Evolutionary conservation across 192 early-diverging fungal genomes (phyloP).

Genomic region (Gaertneriomyces semiglobifer): DNA sequence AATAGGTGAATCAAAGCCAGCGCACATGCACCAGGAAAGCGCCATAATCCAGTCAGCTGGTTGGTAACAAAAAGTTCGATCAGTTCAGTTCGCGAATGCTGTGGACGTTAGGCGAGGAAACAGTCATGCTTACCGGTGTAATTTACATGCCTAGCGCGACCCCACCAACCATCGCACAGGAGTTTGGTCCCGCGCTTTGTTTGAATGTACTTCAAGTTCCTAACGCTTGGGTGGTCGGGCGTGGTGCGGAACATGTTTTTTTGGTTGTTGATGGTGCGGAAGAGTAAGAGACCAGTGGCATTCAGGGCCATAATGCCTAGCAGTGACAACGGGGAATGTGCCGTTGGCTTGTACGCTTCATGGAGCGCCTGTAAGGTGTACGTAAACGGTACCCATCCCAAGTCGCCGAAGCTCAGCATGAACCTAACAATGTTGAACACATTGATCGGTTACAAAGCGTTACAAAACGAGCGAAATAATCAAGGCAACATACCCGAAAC

Average conservation of each 20-base stretch:
- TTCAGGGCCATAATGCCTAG: conserved; percentile 53
- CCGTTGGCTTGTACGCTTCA: conserved; percentile 65
- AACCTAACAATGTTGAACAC: conserved; percentile 23
- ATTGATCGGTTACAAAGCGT: not conserved
- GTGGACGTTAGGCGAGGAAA: not conserved
- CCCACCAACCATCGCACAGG: conserved; percentile 92
- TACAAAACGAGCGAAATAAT: not conserved
- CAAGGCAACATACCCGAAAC: conserved; percentile 63
- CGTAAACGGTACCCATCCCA: conserved; percentile 88
- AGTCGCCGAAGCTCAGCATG: conserved; percentile 53
- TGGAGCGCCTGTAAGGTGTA: conserved; percentile 90
- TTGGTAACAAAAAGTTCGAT: not conserved
- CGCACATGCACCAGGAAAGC: conserved; percentile 84
- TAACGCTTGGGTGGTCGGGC: conserved; percentile 29
- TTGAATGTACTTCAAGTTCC: conserved; percentile 77
- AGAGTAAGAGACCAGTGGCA: conserved; percentile 74
- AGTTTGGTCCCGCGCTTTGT: conserved; percentile 79
- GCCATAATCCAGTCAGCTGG: conserved; percentile 89
- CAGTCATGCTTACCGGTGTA: conserved; percentile 62
- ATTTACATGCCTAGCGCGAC: conserved; percentile 88
- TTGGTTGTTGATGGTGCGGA: conserved; percentile 84
- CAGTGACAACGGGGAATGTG: conserved; percentile 39
- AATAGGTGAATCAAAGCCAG: conserved; percentile 72
- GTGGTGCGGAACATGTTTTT: conserved; percentile 84
- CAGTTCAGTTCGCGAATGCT: not conserved